A percentile compares a stretch with the other conserved stretches of the same genome.
Evolutionary conservation across 257 asterid species (phyloP).

Genomic region (Solanum medicagineum): DNA sequence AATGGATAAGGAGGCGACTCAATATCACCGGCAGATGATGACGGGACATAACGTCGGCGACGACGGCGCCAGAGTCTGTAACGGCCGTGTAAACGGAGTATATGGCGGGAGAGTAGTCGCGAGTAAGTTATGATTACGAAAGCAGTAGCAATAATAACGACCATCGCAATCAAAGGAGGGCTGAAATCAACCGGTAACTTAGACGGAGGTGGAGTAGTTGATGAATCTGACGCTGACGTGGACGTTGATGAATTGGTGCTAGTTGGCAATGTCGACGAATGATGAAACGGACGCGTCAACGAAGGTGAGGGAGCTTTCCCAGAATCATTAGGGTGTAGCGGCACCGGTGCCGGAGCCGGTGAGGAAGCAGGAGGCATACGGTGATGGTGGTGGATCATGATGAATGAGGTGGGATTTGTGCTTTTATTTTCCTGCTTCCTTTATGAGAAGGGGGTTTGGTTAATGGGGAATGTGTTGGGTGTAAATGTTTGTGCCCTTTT

Average conservation of each 20-base stretch:
- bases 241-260: neutral
- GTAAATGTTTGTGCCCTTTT: neutral
- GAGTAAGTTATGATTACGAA: constrained; percentile 82
- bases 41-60: constrained; percentile 56
- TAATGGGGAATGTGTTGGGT: neutral
- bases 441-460: neutral
- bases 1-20: constrained; percentile 71
- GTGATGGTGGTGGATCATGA: constrained; percentile 27
- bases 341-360: constrained; percentile 8
- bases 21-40: constrained; percentile 67
- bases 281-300: neutral
- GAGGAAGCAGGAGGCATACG: constrained; percentile 22
- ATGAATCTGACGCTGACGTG: constrained; percentile 6
- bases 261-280: neutral
- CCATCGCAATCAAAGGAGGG: constrained; percentile 94
- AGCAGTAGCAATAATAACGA: constrained; percentile 67
- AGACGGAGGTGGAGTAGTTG: constrained; percentile 33
- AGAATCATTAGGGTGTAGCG: neutral
- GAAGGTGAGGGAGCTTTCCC: neutral
- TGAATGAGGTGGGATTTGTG: constrained; percentile 15
- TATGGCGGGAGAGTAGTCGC: constrained; percentile 71
- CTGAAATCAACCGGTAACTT: constrained; percentile 68
- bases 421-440: constrained; percentile 3
- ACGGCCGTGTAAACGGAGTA: constrained; percentile 48
- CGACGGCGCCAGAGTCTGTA: constrained; percentile 64